Percentiles rank a stretch among this genome's conserved stretches.
Conservation (phyloP, 192 early-diverging fungal species). For the Rhizoclosmatium sp. region DNA sequence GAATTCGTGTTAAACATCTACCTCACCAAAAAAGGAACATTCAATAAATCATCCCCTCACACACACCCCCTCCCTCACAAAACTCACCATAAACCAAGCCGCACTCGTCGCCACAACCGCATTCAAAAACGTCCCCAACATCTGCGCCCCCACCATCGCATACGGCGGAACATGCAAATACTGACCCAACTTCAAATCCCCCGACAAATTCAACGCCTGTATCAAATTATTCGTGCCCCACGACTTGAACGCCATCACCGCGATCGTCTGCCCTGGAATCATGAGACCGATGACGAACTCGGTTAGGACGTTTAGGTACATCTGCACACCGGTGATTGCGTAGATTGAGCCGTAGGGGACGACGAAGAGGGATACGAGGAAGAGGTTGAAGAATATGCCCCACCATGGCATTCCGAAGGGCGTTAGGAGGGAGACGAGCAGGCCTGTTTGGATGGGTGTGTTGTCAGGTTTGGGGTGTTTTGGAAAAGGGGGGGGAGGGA, state of each 20-base stretch:
- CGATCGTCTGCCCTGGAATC: conserved; percentile 68
- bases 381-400: conserved; percentile 44
- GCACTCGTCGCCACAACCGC: conserved; percentile 46
- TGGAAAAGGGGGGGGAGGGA: too few species aligned
- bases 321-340: conserved; percentile 54
- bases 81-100: neutral
- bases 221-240: conserved; percentile 79
- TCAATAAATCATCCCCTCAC: too few species aligned
- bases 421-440: neutral
- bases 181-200: conserved; percentile 77
- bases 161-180: conserved; percentile 74
- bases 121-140: conserved; percentile 66
- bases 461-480: too few species aligned
- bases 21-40: too few species aligned
- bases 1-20: neutral
- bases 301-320: conserved; percentile 66
- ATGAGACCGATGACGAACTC: conserved; percentile 68
- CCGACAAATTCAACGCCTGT: conserved; percentile 75
- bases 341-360: conserved; percentile 71
- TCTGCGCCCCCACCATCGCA: conserved; percentile 58
- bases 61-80: too few species aligned
- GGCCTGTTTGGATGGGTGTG: neutral
- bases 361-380: conserved; percentile 41
- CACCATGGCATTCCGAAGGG: conserved; percentile 36
- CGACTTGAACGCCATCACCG: conserved; percentile 83